phyloP scores from a whole-genome alignment of 805 yeast species.

The Pichia scutulata region DNA sequence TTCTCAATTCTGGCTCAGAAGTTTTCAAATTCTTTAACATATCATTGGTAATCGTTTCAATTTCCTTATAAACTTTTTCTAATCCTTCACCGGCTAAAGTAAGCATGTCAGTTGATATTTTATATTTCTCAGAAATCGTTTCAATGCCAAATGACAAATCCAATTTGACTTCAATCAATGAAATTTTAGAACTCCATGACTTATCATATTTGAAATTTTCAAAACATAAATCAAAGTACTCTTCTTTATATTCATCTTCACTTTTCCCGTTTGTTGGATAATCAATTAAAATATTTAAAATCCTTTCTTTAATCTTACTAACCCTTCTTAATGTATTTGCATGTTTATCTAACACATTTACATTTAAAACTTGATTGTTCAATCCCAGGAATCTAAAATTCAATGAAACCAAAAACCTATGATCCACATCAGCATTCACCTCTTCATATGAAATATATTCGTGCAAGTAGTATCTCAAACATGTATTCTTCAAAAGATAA shows the following conservation, averaged over 20 bases:
- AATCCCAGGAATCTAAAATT: slow-evolving; percentile 14
- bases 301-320: slow-evolving; percentile 14
- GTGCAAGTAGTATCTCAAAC: slow-evolving; percentile 13
- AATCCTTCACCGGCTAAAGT: slow-evolving; percentile 7
- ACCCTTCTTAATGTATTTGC: slow-evolving; percentile 24
- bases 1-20: slow-evolving; percentile 19
- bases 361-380: slow-evolving; percentile 15
- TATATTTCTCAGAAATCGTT: slow-evolving; percentile 17
- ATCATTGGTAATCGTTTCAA: slow-evolving; percentile 12
- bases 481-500: slow-evolving; percentile 10
- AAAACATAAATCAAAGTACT: slow-evolving; percentile 26
- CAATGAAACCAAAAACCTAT: slow-evolving; percentile 17
- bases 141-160: slow-evolving; percentile 23
- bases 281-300: slow-evolving; percentile 18
- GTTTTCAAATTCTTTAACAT: background rate
- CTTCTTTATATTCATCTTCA: slow-evolving; percentile 11
- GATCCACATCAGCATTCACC: background rate
- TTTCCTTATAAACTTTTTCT: slow-evolving; percentile 15
- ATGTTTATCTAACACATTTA: slow-evolving; percentile 23
- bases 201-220: slow-evolving; percentile 24
- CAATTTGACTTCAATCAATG: slow-evolving; percentile 14
- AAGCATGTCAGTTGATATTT: slow-evolving; percentile 13
- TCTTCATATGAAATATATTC: slow-evolving; percentile 10
- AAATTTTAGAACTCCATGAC: slow-evolving; percentile 22
- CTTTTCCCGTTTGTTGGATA: slow-evolving; percentile 14